These are phyloP conservation scores for Rhododendron ferrugineum DNA, from an alignment of 148 eudicot genomes.

Conservation along the genomic window DNA sequence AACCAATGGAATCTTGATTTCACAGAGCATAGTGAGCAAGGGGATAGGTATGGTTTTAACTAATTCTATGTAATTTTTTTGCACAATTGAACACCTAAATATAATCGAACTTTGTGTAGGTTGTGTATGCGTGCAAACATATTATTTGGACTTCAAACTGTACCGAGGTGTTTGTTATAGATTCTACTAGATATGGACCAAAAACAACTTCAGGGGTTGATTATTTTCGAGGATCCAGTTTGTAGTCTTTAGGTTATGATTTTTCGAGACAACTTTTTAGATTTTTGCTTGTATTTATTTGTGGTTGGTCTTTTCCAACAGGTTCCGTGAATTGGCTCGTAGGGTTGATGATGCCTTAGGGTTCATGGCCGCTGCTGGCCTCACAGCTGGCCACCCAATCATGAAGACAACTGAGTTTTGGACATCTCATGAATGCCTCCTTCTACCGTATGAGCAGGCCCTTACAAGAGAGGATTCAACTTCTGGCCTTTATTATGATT, in stretches of 20 bases:
- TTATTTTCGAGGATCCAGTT: background rate
- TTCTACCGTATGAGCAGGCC: conserved; percentile 75
- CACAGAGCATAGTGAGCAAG: conserved; percentile 61
- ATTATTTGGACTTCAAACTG: background rate
- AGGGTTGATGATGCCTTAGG: conserved; percentile 77
- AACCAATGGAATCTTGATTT: conserved; percentile 72
- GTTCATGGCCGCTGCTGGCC: conserved; percentile 77
- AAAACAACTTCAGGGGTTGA: background rate
- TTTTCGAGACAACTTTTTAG: background rate
- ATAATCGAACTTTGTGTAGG: background rate
- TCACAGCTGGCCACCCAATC: conserved; percentile 51
- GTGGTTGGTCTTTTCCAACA: conserved; percentile 14
- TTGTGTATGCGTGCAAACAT: background rate
- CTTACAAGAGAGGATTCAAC: conserved; percentile 74
- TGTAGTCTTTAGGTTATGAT: background rate
- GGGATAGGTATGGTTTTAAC: conserved; percentile 41
- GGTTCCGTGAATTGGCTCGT: conserved; percentile 72
- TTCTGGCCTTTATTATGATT: conserved; percentile 61
- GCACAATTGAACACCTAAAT: background rate
- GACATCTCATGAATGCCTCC: conserved; percentile 79
- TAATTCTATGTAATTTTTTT: background rate
- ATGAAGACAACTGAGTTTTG: conserved; percentile 69
- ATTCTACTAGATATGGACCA: background rate
- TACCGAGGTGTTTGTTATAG: background rate
- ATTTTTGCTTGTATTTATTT: background rate